Percentiles rank a stretch among this genome's conserved stretches.
phyloP scores from a whole-genome alignment of 2,329 filamentous ascomycete genomes.

The Tolypocladium nubicola region DNA sequence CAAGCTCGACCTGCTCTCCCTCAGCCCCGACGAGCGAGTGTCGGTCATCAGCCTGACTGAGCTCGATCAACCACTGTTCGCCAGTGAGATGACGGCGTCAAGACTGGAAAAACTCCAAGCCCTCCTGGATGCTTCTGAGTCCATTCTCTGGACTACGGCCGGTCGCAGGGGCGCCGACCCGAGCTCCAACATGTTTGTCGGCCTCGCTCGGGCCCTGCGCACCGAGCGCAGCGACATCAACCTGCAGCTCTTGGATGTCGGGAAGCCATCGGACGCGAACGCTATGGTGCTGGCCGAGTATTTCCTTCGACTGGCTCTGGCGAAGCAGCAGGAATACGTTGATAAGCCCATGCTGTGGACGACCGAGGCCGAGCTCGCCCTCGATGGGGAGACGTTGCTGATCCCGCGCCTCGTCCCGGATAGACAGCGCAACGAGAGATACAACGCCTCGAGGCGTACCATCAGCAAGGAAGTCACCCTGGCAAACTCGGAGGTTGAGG shows the following conservation, averaged over 20 bases:
- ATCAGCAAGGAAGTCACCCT: background rate
- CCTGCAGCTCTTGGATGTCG: background rate
- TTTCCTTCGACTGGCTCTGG: background rate
- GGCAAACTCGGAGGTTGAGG: background rate
- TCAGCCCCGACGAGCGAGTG: background rate
- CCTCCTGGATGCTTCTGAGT: background rate
- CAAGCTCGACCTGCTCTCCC: background rate
- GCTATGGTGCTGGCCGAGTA: background rate
- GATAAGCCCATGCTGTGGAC: background rate
- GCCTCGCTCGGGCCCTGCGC: background rate
- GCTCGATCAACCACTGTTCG: background rate
- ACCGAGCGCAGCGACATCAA: background rate
- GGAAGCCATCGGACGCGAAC: background rate
- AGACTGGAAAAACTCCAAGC: background rate
- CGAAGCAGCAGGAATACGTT: background rate
- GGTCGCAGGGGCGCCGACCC: background rate
- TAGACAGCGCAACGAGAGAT: background rate
- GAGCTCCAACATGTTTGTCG: background rate
- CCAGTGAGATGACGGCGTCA: background rate
- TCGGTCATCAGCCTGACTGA: background rate
- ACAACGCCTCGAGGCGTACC: background rate
- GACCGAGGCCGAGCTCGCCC: background rate
- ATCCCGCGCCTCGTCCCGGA: background rate
- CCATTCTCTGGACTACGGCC: background rate
- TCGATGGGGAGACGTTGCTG: background rate